phyloP scores from a whole-genome alignment of 208 protist genomes.

The Balamuthia mandrillaris region DNA sequence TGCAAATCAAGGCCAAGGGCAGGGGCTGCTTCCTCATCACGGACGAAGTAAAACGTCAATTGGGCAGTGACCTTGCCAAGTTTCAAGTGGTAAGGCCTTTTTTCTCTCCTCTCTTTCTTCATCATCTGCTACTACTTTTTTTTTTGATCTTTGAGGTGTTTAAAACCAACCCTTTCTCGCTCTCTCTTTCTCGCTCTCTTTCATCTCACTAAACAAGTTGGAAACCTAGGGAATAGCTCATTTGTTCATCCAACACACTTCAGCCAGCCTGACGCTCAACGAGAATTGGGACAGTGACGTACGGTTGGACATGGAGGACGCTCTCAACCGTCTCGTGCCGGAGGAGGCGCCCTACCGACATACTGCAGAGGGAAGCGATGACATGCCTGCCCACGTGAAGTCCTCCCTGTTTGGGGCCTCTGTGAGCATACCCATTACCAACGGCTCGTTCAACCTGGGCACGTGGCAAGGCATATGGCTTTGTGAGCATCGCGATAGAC shows the following conservation, averaged over 20 bases:
- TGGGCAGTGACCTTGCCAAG: background rate
- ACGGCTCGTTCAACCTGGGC: conserved; percentile 53
- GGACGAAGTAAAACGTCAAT: background rate
- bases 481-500: conserved; percentile 26
- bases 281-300: conserved; percentile 62
- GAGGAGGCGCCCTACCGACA: conserved; percentile 47
- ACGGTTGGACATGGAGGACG: conserved; percentile 47
- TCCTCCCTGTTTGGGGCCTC: conserved; percentile 33
- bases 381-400: conserved; percentile 65
- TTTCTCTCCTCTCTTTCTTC: too few relatives aligned
- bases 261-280: conserved; percentile 58
- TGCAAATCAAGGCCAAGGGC: background rate
- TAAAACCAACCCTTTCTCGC: too few relatives aligned
- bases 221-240: conserved; percentile 26
- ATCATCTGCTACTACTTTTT: too few relatives aligned
- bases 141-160: too few relatives aligned
- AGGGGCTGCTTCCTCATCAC: background rate
- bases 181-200: too few relatives aligned
- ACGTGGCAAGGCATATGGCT: conserved; percentile 59
- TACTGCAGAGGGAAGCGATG: conserved; percentile 50
- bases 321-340: conserved; percentile 45
- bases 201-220: too few relatives aligned
- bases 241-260: conserved; percentile 62
- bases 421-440: conserved; percentile 59
- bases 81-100: too few relatives aligned